Evolutionary conservation across 495 filamentous ascomycete genomes (phyloP).

Genomic region (Xylaria curta): DNA sequence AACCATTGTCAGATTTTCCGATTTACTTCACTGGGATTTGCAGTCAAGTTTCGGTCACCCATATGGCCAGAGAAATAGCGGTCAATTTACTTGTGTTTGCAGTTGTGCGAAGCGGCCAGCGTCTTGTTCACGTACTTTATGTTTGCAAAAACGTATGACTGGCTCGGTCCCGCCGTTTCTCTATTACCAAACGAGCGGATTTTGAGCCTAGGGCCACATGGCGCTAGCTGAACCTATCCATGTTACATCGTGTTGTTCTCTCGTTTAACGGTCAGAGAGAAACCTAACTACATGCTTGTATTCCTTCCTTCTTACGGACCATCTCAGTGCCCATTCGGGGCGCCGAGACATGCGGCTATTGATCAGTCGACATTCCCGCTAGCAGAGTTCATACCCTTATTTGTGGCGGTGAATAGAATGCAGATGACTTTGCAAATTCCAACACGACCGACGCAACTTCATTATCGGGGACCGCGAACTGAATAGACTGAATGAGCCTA

Average conservation of each 20-base stretch:
- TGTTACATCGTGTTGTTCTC: not conserved
- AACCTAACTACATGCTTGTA: not conserved
- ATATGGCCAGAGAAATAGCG: not conserved
- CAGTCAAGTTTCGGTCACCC: not conserved
- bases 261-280: not conserved
- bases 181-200: not conserved
- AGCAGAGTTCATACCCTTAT: not conserved
- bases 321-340: not conserved
- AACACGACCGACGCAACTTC: not conserved
- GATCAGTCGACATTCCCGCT: not conserved
- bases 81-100: not conserved
- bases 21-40: not conserved
- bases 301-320: not conserved
- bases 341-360: slow-evolving; percentile 6
- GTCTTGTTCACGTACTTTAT: not conserved
- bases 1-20: not conserved
- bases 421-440: not conserved
- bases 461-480: not conserved
- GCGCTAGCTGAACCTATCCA: not conserved
- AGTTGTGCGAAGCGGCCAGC: not conserved
- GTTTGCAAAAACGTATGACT: not conserved
- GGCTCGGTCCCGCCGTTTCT: not conserved
- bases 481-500: not conserved
- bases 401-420: not conserved
- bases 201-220: slow-evolving; percentile 1